phyloP scores from a whole-genome alignment of 257 asterid genomes.

The Salvia miltiorrhiza region DNA sequence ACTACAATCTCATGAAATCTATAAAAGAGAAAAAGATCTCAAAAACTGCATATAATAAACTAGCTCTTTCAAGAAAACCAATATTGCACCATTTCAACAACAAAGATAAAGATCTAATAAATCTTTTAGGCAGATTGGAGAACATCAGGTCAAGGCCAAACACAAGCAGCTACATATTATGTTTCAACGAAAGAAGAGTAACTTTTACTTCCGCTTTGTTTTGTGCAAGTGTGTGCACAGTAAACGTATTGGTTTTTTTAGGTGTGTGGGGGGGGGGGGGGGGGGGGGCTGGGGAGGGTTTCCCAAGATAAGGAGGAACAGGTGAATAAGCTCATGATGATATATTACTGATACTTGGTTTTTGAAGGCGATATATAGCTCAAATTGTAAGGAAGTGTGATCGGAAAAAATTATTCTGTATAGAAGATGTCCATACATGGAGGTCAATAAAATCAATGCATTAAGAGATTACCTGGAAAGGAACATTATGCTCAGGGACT shows the following conservation, averaged over 20 bases:
- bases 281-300: too few species aligned
- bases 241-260: background rate
- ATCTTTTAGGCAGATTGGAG: background rate
- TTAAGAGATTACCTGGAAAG: constrained; percentile 74
- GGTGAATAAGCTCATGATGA: background rate
- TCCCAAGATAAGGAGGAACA: too few species aligned
- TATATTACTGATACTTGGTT: background rate
- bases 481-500: constrained; percentile 88
- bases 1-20: background rate
- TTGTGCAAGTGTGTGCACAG: background rate
- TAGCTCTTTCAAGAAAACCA: background rate
- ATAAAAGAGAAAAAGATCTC: background rate
- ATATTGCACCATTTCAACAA: background rate
- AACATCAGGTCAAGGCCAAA: background rate
- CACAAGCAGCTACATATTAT: background rate
- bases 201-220: background rate
- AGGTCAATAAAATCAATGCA: background rate
- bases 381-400: background rate
- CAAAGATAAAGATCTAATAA: background rate
- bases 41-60: background rate
- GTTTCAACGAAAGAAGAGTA: background rate
- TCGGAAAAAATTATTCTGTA: background rate
- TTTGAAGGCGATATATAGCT: background rate
- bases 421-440: background rate
- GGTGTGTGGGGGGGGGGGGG: too few species aligned